Base-by-base conservation (phyloP, 2,329 filamentous ascomycete genomes). In the Fusarium tupiense region DNA sequence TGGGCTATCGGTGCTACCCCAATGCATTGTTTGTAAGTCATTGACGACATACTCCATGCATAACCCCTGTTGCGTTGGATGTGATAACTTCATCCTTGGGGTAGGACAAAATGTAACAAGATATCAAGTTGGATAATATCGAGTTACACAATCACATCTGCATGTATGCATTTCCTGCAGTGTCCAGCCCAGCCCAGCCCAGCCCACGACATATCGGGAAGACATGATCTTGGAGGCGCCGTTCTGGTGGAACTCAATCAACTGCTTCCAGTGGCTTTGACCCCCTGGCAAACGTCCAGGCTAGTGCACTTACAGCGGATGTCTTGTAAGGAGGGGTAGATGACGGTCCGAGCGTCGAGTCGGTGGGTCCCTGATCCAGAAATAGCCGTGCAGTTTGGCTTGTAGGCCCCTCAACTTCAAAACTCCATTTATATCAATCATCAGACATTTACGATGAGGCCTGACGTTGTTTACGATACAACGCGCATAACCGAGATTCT, bases 151-250 rank as follows among this genome's bases (percentile, higher is more conserved):
- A 59, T 61, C 41, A 41, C 56, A 61, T 60, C 63, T 75, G 68
- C 72, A 74, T 72, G 68, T 65, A 75, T 31, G 61, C 69, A 57
- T 66, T 72, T 75, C 64, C 59, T 74, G 72, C 68, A 74, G 67
- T 61, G 56, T 62, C 52, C 56, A 53, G 57, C 14, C 49, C 49
- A 38, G 50, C 50, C 52, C 56, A 52, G 57, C 13, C 47, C 49
- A 38, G 50, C n/a, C 33, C 19, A 26, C 11, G 46, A 59, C 68
- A 73, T 35, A 61, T 72, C 68, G 65, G 69, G 61, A 69, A 69
- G 44, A 58, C 41, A 33, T 37, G 38, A 49, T 44, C 41, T 41
- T 46, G 56, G 53, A 52, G 57, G 29, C 26, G 53, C 54, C 37
- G 63, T 49, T 62, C 68, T 69, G 61, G 66, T 61, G 71, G 71